Percentiles rank a stretch among this genome's conserved stretches.
Evolutionary conservation across 345 rosid genomes (phyloP).

Genomic region (Ailanthus altissimus): DNA sequence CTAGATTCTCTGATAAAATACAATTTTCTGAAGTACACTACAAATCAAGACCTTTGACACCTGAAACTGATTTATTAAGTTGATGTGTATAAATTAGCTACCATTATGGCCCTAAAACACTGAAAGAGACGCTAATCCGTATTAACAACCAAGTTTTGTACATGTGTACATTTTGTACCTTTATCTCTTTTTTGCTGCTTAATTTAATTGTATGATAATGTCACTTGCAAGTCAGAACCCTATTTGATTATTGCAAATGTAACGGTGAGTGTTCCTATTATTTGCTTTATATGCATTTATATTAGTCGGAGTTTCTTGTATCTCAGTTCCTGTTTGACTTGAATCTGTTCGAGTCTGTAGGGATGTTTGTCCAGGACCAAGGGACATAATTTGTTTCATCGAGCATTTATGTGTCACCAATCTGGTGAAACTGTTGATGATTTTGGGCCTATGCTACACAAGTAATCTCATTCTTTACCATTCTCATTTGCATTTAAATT

Average conservation of each 20-base stretch:
- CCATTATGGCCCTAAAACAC: no score
- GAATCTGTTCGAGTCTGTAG: slow-evolving; percentile 36
- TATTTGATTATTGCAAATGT: background rate
- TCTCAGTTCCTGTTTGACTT: background rate
- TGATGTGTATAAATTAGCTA: no score
- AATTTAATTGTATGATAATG: background rate
- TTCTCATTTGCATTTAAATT: background rate
- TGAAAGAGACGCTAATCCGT: no score
- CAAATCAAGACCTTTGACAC: no score
- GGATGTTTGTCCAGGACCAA: slow-evolving; percentile 63
- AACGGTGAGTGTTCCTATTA: background rate
- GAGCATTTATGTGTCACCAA: slow-evolving; percentile 71
- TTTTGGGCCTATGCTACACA: slow-evolving; percentile 57
- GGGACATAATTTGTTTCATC: slow-evolving; percentile 74
- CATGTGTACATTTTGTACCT: no score
- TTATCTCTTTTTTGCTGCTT: background rate
- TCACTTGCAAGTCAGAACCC: background rate
- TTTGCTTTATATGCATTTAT: background rate
- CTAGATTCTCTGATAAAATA: no score
- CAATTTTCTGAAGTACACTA: no score
- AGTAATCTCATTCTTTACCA: slow-evolving; percentile 34
- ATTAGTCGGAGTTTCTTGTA: background rate
- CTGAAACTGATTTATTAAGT: no score
- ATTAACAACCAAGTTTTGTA: no score
- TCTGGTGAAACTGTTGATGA: slow-evolving; percentile 57